phyloP scores from a whole-genome alignment of 106 monocot species.

The Apostasia ramifera region DNA sequence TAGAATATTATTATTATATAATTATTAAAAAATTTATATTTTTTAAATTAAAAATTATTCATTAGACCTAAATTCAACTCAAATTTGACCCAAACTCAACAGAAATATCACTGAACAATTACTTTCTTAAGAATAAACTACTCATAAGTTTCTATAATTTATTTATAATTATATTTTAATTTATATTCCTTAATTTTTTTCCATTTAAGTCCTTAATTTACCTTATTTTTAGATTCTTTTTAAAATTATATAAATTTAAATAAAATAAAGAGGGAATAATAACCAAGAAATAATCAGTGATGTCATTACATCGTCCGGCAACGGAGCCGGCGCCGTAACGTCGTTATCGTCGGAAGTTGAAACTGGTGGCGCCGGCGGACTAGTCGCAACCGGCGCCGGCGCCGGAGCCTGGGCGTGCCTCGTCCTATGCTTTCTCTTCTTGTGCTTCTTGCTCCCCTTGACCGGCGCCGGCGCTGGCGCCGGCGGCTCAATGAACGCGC shows the following conservation, averaged over 20 bases:
- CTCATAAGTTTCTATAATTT: too few relatives aligned
- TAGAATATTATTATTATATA: too few relatives aligned
- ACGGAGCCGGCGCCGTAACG: conserved; percentile 25
- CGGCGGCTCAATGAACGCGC: not conserved
- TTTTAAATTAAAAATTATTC: not conserved
- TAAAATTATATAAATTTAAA: not conserved
- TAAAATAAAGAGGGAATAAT: not conserved
- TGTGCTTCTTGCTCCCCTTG: conserved; percentile 39
- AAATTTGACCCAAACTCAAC: too few relatives aligned
- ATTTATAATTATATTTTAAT: not conserved
- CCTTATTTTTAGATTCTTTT: not conserved
- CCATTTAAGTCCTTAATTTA: not conserved
- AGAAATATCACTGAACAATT: too few relatives aligned
- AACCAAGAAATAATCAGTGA: not conserved
- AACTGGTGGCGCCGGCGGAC: conserved; percentile 43
- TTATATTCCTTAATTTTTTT: not conserved
- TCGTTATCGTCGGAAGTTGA: conserved; percentile 20
- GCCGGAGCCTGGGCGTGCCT: conserved; percentile 38
- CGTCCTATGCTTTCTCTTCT: conserved; percentile 34
- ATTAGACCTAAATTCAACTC: not conserved
- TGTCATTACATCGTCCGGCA: conserved; percentile 22
- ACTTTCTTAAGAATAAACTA: too few relatives aligned
- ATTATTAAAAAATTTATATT: not conserved
- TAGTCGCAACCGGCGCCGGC: conserved; percentile 24
- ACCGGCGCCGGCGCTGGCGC: conserved; percentile 34